Evolutionary conservation across 352 stramenopile genomes (phyloP).

Genomic region (Peronospora tabacina): DNA sequence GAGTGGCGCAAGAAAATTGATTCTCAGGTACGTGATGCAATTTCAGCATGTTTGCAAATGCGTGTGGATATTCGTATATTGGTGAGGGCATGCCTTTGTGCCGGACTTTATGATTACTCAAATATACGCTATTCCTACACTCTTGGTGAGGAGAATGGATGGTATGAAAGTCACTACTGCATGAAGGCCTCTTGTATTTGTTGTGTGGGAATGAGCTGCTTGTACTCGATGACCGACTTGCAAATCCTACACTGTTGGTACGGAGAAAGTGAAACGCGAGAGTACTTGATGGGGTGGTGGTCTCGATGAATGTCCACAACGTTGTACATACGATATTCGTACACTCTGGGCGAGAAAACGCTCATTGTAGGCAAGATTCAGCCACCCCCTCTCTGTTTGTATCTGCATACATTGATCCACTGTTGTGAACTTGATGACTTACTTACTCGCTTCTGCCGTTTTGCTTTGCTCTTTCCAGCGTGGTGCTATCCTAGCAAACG

Average conservation of each 20-base stretch:
- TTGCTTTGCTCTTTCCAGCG: constrained; percentile 47
- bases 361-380: constrained; percentile 25
- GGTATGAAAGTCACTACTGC: constrained; percentile 31
- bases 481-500: constrained; percentile 94
- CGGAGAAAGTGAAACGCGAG: constrained; percentile 17
- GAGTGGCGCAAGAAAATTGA: constrained; percentile 98
- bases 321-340: constrained; percentile 59
- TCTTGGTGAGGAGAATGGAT: constrained; percentile 35
- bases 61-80: constrained; percentile 6
- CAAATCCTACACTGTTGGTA: constrained; percentile 8
- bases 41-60: constrained; percentile 7
- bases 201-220: constrained; percentile 3
- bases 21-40: constrained; percentile 50
- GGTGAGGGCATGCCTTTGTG: constrained; percentile 13
- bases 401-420: background rate
- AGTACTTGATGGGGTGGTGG: constrained; percentile 11
- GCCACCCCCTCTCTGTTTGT: constrained; percentile 7
- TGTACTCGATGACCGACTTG: constrained; percentile 15
- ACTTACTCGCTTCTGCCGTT: constrained; percentile 7
- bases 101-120: constrained; percentile 59
- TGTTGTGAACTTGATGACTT: constrained; percentile 3
- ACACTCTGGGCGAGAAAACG: constrained; percentile 31
- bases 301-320: constrained; percentile 57
- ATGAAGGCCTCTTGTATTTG: constrained; percentile 1
- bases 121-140: constrained; percentile 70